These are phyloP conservation scores for Myxozyma mucilagina DNA, from an alignment of 805 yeast species.

Conservation along the genomic window DNA sequence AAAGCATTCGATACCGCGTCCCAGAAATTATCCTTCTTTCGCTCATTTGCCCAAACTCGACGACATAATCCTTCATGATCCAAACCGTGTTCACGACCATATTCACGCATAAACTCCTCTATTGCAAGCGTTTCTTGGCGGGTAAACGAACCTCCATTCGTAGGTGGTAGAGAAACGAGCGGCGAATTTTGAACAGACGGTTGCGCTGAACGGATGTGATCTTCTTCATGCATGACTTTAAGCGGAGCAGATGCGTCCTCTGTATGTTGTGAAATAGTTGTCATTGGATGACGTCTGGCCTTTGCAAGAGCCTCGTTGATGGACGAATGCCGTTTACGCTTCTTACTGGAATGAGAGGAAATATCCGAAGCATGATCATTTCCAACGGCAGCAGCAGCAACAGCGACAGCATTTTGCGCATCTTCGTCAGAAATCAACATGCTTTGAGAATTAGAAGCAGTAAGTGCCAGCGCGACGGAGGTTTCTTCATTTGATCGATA, in stretches of 20 bases:
- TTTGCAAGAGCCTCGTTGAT: neutral
- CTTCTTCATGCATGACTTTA: neutral
- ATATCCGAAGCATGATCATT: neutral
- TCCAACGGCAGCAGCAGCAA: slow-evolving; percentile 22
- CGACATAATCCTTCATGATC: slow-evolving; percentile 71
- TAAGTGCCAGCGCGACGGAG: slow-evolving; percentile 17
- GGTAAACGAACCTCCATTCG: slow-evolving; percentile 49
- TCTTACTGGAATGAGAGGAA: neutral
- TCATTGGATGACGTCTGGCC: neutral
- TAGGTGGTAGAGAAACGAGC: neutral
- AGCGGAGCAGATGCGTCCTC: neutral
- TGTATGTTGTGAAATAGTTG: neutral
- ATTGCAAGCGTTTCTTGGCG: slow-evolving; percentile 68
- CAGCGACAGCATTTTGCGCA: slow-evolving; percentile 26
- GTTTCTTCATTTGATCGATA: slow-evolving; percentile 2
- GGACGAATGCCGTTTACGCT: neutral
- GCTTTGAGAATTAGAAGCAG: slow-evolving; percentile 13
- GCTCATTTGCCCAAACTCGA: slow-evolving; percentile 82
- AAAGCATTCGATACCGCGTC: slow-evolving; percentile 73
- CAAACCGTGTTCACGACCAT: slow-evolving; percentile 62
- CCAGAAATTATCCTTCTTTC: slow-evolving; percentile 90
- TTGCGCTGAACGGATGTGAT: neutral
- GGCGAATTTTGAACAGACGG: neutral
- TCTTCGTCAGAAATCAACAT: slow-evolving; percentile 17
- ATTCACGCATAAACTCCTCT: slow-evolving; percentile 69